These are phyloP conservation scores for Polyplosphaeria fusca DNA, from an alignment of 495 filamentous ascomycete species.

Conservation along the genomic window DNA sequence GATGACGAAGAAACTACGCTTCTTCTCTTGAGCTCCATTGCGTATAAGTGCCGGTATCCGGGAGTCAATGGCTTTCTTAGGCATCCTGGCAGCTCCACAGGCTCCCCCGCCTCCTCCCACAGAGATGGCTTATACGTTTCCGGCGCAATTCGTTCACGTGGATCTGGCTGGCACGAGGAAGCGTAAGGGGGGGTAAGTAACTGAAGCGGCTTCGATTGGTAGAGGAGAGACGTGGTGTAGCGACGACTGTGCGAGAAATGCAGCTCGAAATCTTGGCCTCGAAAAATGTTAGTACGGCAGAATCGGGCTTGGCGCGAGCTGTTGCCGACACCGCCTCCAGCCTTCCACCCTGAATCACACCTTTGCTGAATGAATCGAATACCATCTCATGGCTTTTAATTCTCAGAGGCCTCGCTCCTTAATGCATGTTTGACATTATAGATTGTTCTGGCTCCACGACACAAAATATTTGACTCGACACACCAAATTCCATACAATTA, in stretches of 20 bases:
- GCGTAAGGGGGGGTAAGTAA: no score
- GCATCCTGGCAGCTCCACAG: slow-evolving; percentile 37
- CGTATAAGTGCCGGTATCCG: slow-evolving; percentile 93
- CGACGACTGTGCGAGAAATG: background rate
- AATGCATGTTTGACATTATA: no score
- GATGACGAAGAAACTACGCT: slow-evolving; percentile 94
- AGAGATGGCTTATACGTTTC: background rate
- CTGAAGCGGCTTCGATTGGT: no score
- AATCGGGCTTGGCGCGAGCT: slow-evolving; percentile 5
- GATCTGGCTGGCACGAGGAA: background rate
- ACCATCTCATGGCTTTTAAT: no score
- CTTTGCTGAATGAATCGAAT: no score
- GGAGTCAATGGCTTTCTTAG: slow-evolving; percentile 62
- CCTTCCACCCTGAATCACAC: no score
- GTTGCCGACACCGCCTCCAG: slow-evolving; percentile 10
- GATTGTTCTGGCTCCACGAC: no score
- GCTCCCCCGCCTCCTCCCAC: slow-evolving; percentile 29
- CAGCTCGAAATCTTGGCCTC: slow-evolving; percentile 16
- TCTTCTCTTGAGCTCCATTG: slow-evolving; percentile 95
- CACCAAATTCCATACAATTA: no score
- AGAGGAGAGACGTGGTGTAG: background rate
- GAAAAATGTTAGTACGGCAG: slow-evolving; percentile 12
- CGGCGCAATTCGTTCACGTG: slow-evolving; percentile 1
- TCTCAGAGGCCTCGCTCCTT: no score
- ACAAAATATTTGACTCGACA: no score